A percentile compares a stretch with the other conserved stretches of the same genome.
Evolutionary conservation across 2,329 filamentous ascomycete genomes (phyloP).

Genomic region (Thermochaetoides dissita): DNA sequence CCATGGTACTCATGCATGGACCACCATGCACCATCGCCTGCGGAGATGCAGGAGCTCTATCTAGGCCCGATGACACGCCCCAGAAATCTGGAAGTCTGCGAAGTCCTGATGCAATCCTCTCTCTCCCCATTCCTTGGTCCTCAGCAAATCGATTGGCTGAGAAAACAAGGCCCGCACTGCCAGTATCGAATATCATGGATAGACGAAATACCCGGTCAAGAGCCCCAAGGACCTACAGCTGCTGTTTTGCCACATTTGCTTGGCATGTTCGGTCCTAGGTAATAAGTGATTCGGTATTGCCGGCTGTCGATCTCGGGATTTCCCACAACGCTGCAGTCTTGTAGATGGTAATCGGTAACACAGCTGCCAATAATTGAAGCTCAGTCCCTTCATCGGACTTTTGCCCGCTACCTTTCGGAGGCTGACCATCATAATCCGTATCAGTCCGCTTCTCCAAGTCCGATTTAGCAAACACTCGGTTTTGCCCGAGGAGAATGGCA

Average conservation of each 20-base stretch:
- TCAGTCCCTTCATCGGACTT: too few species aligned
- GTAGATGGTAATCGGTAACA: too few species aligned
- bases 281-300: too few species aligned
- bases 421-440: too few species aligned
- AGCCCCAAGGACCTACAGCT: background rate
- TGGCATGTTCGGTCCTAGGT: background rate
- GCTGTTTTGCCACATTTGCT: background rate
- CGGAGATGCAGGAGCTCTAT: conserved; percentile 5
- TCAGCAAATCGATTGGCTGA: background rate
- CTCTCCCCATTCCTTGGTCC: conserved; percentile 1
- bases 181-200: conserved; percentile 3
- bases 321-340: too few species aligned
- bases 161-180: background rate
- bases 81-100: conserved; percentile 4
- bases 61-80: conserved; percentile 7
- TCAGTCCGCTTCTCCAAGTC: too few species aligned
- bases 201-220: background rate
- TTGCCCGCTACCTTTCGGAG: too few species aligned
- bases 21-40: background rate
- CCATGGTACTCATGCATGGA: background rate
- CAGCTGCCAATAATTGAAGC: too few species aligned
- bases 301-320: too few species aligned
- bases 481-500: too few species aligned
- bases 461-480: too few species aligned
- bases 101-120: conserved; percentile 5